phyloP scores from a whole-genome alignment of 371 early-diverging fungal genomes.

The Lichtheimia ornata region DNA sequence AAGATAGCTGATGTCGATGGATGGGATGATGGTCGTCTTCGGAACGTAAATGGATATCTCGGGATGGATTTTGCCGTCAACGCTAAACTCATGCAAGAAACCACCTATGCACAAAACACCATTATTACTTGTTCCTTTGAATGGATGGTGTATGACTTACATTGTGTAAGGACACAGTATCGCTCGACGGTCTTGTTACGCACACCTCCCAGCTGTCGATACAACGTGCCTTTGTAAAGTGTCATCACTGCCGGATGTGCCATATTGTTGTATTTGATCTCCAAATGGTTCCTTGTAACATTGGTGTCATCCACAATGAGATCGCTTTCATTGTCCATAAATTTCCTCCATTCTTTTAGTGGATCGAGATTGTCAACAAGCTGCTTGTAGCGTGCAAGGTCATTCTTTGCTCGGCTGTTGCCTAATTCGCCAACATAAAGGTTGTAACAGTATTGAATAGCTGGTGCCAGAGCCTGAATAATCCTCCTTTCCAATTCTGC shows the following conservation, averaged over 20 bases:
- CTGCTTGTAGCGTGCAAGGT: conserved; percentile 17
- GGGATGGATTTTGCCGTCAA: conserved; percentile 33
- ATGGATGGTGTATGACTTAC: conserved; percentile 11
- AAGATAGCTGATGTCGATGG: conserved; percentile 22
- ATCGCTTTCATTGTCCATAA: conserved; percentile 25
- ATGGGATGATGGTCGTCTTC: conserved; percentile 22
- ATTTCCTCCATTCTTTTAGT: conserved; percentile 34
- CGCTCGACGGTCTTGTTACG: conserved; percentile 37
- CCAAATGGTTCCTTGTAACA: conserved; percentile 26
- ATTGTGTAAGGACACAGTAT: conserved; percentile 42
- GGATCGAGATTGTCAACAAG: conserved; percentile 29
- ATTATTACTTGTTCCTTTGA: background rate
- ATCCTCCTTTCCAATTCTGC: conserved; percentile 27
- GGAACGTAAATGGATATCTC: conserved; percentile 41
- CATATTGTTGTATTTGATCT: conserved; percentile 44
- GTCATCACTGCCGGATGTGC: conserved; percentile 41
- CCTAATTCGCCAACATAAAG: conserved; percentile 15
- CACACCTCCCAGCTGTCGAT: conserved; percentile 24
- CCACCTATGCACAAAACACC: conserved; percentile 19
- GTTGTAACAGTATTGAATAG: conserved; percentile 27
- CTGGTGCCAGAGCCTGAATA: conserved; percentile 21
- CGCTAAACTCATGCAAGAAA: conserved; percentile 42
- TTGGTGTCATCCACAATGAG: conserved; percentile 29
- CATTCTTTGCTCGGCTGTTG: conserved; percentile 19
- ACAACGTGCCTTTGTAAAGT: conserved; percentile 35